Base-by-base conservation (phyloP, 176 grass and related monocot genomes). In the Triticum turgidum region DNA sequence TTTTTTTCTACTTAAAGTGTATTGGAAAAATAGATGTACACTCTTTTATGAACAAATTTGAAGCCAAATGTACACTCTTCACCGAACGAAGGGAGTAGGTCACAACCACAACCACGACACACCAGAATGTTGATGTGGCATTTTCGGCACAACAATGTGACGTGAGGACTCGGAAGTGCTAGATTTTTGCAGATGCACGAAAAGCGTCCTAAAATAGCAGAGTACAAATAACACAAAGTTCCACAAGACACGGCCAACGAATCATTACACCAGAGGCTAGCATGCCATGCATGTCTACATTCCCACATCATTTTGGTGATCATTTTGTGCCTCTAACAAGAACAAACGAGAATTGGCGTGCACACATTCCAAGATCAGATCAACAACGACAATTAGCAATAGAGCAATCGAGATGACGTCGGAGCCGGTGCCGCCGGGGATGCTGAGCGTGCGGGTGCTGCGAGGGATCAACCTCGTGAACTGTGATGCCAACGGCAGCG, bases 391-490 rank as follows among this genome's bases (percentile, higher is more conserved):
- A 45, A 45, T 29, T 15, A 44, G 7, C 22, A 39, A n/a, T 11
- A 9, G 65, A 14, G 6, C 9, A 79, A 51, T 1, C 44, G 24
- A 18, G 14, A 76, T 76, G 66, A 84, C 87, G 82, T 80, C 77
- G 80, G 13, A 66, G 13, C n/a, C 79, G 62, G 82, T 87, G 24
- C 62, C 83, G 69, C 91, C 89, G 11, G 91, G 86, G 1, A 44
- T 93, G 59, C 69, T 93, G 74, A 66, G 11, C 6, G 91, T 93
- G 68, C 61, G 82, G 29, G 79, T 93, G 10, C 33, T 87, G 12
- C 86, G 88, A 15, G 91, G 91, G 2, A 6, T 88, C 0, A 83
- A 93, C 66, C 88, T 93, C 32, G 91, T 90, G 17, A 34, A 75
- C 49, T 69, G 88, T 5, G 91, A 93, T 51, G 81, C 75, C 17